Percentiles rank a stretch among this genome's conserved stretches.
Evolutionary conservation across 768 basidiomycete species (phyloP).

Genomic region (Boletales sp.): DNA sequence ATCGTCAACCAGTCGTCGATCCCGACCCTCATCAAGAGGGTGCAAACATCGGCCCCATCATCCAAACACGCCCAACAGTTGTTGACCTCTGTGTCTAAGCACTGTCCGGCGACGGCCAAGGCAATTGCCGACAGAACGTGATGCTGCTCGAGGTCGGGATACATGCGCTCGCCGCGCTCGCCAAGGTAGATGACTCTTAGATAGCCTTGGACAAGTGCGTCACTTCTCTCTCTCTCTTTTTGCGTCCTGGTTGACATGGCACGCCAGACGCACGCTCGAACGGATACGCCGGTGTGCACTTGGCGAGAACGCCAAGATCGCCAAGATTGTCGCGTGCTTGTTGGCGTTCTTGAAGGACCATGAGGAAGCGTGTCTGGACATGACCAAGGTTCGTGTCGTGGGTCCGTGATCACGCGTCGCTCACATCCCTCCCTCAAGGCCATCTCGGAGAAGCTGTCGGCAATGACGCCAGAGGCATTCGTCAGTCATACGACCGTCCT

Average conservation of each 20-base stretch:
- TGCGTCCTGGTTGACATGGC: neutral
- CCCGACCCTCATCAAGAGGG: conserved; percentile 70
- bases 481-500: conserved; percentile 70
- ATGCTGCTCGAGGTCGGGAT: conserved; percentile 61
- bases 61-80: conserved; percentile 48
- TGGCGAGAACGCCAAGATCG: conserved; percentile 58
- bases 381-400: conserved; percentile 57
- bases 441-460: conserved; percentile 51
- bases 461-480: conserved; percentile 46
- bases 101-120: conserved; percentile 62
- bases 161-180: conserved; percentile 71
- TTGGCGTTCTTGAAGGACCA: conserved; percentile 57
- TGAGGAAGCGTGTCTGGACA: conserved; percentile 44
- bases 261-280: conserved; percentile 60
- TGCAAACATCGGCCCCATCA: conserved; percentile 46
- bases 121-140: conserved; percentile 59
- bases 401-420: too few relatives aligned
- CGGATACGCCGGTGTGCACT: conserved; percentile 56
- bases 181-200: conserved; percentile 54
- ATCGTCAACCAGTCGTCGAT: conserved; percentile 85
- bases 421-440: conserved; percentile 41
- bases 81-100: conserved; percentile 65
- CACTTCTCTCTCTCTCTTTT: neutral
- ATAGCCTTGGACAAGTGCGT: conserved; percentile 67
- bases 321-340: conserved; percentile 83